These are phyloP conservation scores for Kregervanrija delftensis DNA, from an alignment of 805 yeast genomes.

Conservation along the genomic window DNA sequence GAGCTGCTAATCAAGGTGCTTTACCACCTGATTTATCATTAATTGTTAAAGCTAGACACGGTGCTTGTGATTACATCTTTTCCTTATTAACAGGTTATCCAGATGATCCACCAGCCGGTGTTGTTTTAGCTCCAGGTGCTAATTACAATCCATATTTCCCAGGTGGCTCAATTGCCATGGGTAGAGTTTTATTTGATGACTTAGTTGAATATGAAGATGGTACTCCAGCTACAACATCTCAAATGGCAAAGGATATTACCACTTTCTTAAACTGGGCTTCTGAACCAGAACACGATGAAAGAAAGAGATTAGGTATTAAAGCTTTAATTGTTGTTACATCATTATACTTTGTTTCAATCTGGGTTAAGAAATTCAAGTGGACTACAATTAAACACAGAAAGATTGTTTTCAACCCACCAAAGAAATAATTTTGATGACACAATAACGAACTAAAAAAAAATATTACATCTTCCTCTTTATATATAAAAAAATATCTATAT, in stretches of 20 bases:
- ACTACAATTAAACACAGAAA: constrained; percentile 91
- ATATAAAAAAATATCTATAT: neutral
- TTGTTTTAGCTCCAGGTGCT: constrained; percentile 81
- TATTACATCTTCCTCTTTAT: neutral
- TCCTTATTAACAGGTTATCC: constrained; percentile 96
- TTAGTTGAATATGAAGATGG: constrained; percentile 98
- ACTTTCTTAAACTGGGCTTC: constrained; percentile 97
- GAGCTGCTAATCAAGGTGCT: constrained; percentile 99
- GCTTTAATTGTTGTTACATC: constrained; percentile 76
- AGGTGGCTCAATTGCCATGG: constrained; percentile 99
- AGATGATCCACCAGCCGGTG: constrained; percentile 98
- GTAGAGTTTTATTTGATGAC: constrained; percentile 94
- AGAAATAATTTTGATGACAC: constrained; percentile 36
- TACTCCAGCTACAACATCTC: constrained; percentile 96
- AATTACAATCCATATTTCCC: constrained; percentile 99
- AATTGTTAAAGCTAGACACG: constrained; percentile 98
- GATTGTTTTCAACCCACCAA: constrained; percentile 89
- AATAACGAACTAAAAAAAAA: neutral
- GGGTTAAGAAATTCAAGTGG: constrained; percentile 99
- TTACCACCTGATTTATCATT: constrained; percentile 96
- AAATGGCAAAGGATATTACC: constrained; percentile 98
- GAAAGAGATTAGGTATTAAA: constrained; percentile 94
- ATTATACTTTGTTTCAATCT: constrained; percentile 73
- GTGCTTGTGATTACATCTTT: constrained; percentile 93
- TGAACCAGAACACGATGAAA: constrained; percentile 97